These are phyloP conservation scores for Candida michaelii DNA, from an alignment of 805 yeast genomes.

Conservation along the genomic window DNA sequence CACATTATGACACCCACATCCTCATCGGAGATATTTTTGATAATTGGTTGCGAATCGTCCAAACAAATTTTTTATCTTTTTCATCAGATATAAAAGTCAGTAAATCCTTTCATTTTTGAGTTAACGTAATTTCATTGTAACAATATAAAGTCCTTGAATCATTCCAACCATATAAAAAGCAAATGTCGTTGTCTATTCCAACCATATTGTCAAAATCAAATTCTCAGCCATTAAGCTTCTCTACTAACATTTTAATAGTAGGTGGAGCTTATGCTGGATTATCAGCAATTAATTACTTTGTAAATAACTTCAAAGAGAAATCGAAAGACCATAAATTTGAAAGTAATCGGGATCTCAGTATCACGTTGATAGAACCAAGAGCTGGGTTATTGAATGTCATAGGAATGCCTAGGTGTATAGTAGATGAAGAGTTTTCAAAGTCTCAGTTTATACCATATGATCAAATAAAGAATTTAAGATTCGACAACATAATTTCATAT, in stretches of 20 bases:
- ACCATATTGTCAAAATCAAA: conserved; percentile 1
- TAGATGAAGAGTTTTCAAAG: conserved; percentile 37
- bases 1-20: too few species aligned
- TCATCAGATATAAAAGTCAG: not conserved
- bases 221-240: conserved; percentile 15
- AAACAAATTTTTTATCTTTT: conserved; percentile 5
- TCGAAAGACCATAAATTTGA: not conserved
- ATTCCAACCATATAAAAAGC: not conserved
- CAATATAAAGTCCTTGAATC: too few species aligned
- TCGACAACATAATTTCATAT: conserved; percentile 28
- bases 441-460: conserved; percentile 37
- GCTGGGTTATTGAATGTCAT: conserved; percentile 40
- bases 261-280: conserved; percentile 46
- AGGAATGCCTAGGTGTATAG: conserved; percentile 40
- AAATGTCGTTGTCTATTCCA: not conserved
- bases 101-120: too few species aligned
- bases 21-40: conserved; percentile 5
- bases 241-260: conserved; percentile 37
- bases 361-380: conserved; percentile 40
- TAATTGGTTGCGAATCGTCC: conserved; percentile 6
- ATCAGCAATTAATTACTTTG: conserved; percentile 31
- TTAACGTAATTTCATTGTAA: too few species aligned
- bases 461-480: conserved; percentile 27
- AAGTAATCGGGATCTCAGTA: conserved; percentile 18
- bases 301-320: conserved; percentile 22